phyloP scores from a whole-genome alignment of 2,329 filamentous ascomycete species.

The Nemania sp. region DNA sequence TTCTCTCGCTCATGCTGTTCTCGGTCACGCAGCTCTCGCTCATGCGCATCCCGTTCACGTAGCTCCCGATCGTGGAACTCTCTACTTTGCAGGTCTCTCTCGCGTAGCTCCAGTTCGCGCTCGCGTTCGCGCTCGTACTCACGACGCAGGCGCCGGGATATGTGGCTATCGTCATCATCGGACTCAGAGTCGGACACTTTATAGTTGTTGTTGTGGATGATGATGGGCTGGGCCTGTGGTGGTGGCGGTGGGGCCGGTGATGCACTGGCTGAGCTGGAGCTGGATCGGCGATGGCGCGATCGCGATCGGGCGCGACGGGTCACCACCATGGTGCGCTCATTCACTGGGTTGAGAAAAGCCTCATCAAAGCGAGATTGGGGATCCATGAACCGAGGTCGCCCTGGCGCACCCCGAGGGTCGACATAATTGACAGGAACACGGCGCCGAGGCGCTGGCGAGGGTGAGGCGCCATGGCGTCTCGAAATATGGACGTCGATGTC shows the following conservation, averaged over 20 bases:
- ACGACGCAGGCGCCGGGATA: constrained; percentile 37
- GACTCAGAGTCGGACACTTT: constrained; percentile 45
- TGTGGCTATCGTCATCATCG: constrained; percentile 47
- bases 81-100: no score
- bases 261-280: constrained; percentile 40
- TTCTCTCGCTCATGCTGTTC: neutral
- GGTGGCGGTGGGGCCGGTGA: constrained; percentile 33
- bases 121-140: neutral
- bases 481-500: constrained; percentile 56
- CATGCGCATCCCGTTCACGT: no score
- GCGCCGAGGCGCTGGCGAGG: constrained; percentile 40
- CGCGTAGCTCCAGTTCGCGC: constrained; percentile 1
- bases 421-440: constrained; percentile 51
- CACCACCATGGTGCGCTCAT: constrained; percentile 52
- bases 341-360: constrained; percentile 47
- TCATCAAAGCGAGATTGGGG: constrained; percentile 35
- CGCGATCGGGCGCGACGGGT: constrained; percentile 49
- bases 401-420: constrained; percentile 42
- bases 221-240: constrained; percentile 46
- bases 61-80: constrained; percentile 22
- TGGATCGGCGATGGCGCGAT: constrained; percentile 52
- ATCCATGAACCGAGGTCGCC: constrained; percentile 48
- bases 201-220: constrained; percentile 62
- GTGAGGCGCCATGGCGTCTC: constrained; percentile 45
- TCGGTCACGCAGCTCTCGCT: neutral